Percentiles rank a stretch among this genome's conserved stretches.
Conservation (phyloP, 2,329 filamentous ascomycete species). For the Cadophora luteo-olivacea region DNA sequence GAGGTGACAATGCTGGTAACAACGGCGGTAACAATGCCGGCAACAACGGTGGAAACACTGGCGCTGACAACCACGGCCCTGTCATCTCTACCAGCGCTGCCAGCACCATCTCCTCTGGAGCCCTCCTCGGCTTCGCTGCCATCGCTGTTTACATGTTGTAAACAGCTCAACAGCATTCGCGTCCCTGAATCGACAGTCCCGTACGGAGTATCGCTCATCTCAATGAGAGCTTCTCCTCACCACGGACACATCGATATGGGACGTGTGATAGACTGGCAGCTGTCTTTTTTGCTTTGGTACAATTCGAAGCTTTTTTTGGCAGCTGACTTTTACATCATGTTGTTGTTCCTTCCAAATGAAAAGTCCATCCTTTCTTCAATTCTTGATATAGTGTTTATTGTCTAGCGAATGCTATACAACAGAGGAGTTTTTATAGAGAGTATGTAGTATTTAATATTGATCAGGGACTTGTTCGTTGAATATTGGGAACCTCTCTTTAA, state of each 20-base stretch:
- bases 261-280: neutral
- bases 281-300: slow-evolving; percentile 12
- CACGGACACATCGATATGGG: neutral
- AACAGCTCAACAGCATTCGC: neutral
- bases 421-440: neutral
- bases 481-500: neutral
- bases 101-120: slow-evolving; percentile 5
- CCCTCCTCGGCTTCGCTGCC: slow-evolving; percentile 9
- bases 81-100: neutral
- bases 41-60: too few species aligned
- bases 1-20: neutral
- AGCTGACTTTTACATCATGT: neutral
- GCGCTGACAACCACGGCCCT: neutral
- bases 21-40: neutral
- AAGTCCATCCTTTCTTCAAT: neutral
- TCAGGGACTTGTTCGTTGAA: neutral
- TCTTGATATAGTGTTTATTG: neutral
- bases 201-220: neutral
- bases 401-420: neutral
- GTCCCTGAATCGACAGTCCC: neutral
- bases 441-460: neutral
- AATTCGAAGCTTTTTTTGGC: neutral
- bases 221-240: neutral
- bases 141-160: slow-evolving; percentile 13
- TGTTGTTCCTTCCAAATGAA: neutral